Percentiles rank a stretch among this genome's conserved stretches.
These are phyloP conservation scores for Gymnopilus dilepis DNA, from an alignment of 768 basidiomycete species.

Conservation along the genomic window DNA sequence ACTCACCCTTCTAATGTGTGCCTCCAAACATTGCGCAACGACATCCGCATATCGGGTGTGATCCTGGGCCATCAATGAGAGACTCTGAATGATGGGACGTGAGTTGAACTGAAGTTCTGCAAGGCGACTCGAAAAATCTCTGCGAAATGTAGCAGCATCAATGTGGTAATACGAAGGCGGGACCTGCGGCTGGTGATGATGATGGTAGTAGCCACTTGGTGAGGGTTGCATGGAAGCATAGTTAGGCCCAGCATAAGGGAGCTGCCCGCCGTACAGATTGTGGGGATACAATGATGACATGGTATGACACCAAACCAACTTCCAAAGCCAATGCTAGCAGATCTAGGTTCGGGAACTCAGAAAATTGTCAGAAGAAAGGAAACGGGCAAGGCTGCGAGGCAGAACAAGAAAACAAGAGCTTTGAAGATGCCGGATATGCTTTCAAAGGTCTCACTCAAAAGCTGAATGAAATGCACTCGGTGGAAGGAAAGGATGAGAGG, in stretches of 20 bases:
- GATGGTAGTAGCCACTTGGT: constrained; percentile 45
- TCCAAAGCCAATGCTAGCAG: constrained; percentile 19
- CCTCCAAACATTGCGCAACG: constrained; percentile 81
- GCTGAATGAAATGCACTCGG: constrained; percentile 38
- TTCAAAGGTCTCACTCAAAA: constrained; percentile 56
- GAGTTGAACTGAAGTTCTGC: constrained; percentile 91
- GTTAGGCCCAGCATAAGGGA: constrained; percentile 52
- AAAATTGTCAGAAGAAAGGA: constrained; percentile 30
- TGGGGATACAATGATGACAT: constrained; percentile 64
- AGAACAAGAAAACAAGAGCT: constrained; percentile 26
- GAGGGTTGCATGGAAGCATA: constrained; percentile 46
- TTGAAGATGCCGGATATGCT: constrained; percentile 39
- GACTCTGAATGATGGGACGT: constrained; percentile 88
- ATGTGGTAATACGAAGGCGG: constrained; percentile 39
- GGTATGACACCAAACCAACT: constrained; percentile 36
- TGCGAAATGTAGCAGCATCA: constrained; percentile 48
- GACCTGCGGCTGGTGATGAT: constrained; percentile 50
- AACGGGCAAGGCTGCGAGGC: constrained; percentile 27
- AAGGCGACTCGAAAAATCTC: constrained; percentile 77
- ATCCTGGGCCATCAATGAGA: constrained; percentile 93
- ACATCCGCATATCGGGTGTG: constrained; percentile 78
- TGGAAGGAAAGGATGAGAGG: constrained; percentile 44
- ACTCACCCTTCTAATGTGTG: constrained; percentile 92
- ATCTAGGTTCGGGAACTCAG: constrained; percentile 23
- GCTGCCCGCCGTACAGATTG: constrained; percentile 59